Evolutionary conservation across 1,284 basidiomycete genomes (phyloP).

Genomic region (Trichosporon faecale): DNA sequence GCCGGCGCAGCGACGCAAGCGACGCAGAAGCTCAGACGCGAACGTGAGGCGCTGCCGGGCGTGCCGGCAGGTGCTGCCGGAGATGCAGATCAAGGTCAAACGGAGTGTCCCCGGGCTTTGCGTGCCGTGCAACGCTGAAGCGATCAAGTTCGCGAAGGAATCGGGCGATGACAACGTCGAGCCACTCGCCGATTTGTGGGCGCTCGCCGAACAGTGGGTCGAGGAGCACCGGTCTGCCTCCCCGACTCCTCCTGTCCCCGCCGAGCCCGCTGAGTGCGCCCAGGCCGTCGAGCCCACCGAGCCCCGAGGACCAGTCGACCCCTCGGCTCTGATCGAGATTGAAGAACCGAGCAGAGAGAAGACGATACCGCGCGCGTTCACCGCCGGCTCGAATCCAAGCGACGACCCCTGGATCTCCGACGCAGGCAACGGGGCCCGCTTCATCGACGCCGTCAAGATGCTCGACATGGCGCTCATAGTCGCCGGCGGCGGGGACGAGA

Average conservation of each 20-base stretch:
- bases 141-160: not conserved
- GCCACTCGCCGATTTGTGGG: not conserved
- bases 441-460: constrained; percentile 53
- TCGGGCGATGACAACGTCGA: not conserved
- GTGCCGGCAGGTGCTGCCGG: not conserved
- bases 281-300: no score
- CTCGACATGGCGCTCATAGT: constrained; percentile 80
- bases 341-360: not conserved
- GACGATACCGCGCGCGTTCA: not conserved
- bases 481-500: constrained; percentile 69
- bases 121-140: not conserved
- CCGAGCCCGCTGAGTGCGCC: not conserved
- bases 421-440: not conserved
- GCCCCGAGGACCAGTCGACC: no score
- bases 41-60: not conserved
- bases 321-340: no score
- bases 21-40: not conserved
- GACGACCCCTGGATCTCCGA: constrained; percentile 18
- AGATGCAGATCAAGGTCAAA: not conserved
- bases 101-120: not conserved
- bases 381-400: not conserved
- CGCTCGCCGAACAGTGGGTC: not conserved
- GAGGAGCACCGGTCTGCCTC: not conserved
- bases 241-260: no score
- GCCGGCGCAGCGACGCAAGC: not conserved